These are phyloP conservation scores for Globisporangium sylvaticum DNA, from an alignment of 352 stramenopile genomes.

Conservation along the genomic window DNA sequence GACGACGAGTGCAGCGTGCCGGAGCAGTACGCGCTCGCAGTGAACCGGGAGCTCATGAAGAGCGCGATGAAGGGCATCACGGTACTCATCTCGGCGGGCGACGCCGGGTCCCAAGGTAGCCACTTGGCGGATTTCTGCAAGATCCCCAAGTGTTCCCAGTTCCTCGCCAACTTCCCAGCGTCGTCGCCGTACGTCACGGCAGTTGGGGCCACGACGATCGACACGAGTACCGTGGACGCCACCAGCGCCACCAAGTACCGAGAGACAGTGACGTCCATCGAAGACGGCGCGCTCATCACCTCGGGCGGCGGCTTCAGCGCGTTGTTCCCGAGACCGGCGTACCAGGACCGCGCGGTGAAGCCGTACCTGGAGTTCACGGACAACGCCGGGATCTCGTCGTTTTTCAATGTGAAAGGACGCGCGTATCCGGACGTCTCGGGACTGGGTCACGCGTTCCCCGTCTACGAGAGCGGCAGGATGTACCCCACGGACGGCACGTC, in stretches of 20 bases:
- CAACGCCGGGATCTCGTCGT: slow-evolving; percentile 17
- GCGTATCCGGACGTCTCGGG: slow-evolving; percentile 67
- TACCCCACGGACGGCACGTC: slow-evolving; percentile 65
- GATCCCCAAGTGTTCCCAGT: slow-evolving; percentile 36
- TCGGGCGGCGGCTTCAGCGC: slow-evolving; percentile 70
- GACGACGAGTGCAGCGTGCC: slow-evolving; percentile 77
- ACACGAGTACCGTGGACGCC: slow-evolving; percentile 2
- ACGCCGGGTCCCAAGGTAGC: slow-evolving; percentile 55
- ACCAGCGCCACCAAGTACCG: slow-evolving; percentile 23
- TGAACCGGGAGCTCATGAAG: slow-evolving; percentile 78
- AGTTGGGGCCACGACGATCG: slow-evolving; percentile 57
- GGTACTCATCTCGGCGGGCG: slow-evolving; percentile 62
- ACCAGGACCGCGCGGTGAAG: slow-evolving; percentile 39
- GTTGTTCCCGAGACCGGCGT: slow-evolving; percentile 41
- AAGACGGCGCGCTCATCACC: slow-evolving; percentile 55
- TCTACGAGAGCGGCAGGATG: slow-evolving; percentile 51
- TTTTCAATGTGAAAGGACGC: slow-evolving; percentile 43
- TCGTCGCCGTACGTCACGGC: slow-evolving; percentile 74
- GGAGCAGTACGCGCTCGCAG: slow-evolving; percentile 40
- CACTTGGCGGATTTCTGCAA: slow-evolving; percentile 49
- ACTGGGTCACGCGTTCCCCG: slow-evolving; percentile 57
- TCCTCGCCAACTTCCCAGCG: slow-evolving; percentile 62
- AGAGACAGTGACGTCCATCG: slow-evolving; percentile 48
- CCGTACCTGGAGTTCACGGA: slow-evolving; percentile 32
- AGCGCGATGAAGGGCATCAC: slow-evolving; percentile 59